Conservation (phyloP, 129 eudicot species). For the Heracleum sosnowskyi region DNA sequence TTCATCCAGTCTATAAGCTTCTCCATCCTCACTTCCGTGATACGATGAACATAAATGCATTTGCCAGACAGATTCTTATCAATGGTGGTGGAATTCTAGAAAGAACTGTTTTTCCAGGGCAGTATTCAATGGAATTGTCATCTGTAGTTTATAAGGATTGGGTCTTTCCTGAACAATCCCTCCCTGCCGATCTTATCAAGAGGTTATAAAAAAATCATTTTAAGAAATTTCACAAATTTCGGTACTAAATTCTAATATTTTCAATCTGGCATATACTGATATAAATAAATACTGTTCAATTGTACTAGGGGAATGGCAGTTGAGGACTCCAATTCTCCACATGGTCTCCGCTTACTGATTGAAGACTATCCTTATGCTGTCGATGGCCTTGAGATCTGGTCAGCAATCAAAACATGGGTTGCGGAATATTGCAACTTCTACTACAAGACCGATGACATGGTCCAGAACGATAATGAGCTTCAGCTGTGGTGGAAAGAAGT, state of each 20-base stretch:
- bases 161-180: constrained; percentile 48
- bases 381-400: constrained; percentile 13
- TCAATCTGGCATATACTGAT: background rate
- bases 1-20: constrained; percentile 58
- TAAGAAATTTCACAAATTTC: too few species aligned
- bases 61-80: constrained; percentile 31
- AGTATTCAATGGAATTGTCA: constrained; percentile 47
- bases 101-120: constrained; percentile 35
- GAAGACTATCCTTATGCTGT: constrained; percentile 15
- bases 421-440: constrained; percentile 8
- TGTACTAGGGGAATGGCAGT: constrained; percentile 8
- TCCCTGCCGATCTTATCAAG: constrained; percentile 58
- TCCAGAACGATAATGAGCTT: constrained; percentile 6
- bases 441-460: constrained; percentile 8
- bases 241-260: too few species aligned
- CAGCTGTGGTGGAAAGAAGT: constrained; percentile 14
- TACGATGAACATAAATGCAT: constrained; percentile 48
- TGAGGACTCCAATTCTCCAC: constrained; percentile 11
- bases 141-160: constrained; percentile 33
- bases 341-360: constrained; percentile 5
- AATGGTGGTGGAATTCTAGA: constrained; percentile 50
- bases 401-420: constrained; percentile 16
- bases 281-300: background rate
- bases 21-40: constrained; percentile 56
- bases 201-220: constrained; percentile 43